Percentiles rank a stretch among this genome's conserved stretches.
phyloP scores from a whole-genome alignment of 768 basidiomycete genomes.

The Mycena floridula region DNA sequence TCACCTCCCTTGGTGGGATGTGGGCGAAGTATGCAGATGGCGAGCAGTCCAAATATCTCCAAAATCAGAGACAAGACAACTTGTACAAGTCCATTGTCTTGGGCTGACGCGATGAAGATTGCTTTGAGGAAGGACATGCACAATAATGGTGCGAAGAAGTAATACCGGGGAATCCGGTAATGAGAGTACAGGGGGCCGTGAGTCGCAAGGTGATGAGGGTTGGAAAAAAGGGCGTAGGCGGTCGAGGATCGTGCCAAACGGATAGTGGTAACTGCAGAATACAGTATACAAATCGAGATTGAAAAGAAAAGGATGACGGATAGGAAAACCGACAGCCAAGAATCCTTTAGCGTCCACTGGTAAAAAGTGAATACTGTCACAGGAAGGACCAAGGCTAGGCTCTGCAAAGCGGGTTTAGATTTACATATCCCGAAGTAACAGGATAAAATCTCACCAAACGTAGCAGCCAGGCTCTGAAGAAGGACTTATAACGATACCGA shows the following conservation, averaged over 20 bases:
- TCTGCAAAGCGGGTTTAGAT: constrained; percentile 27
- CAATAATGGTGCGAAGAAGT: constrained; percentile 56
- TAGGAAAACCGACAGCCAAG: constrained; percentile 78
- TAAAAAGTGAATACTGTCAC: constrained; percentile 75
- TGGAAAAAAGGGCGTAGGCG: constrained; percentile 30
- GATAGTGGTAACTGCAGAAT: constrained; percentile 43
- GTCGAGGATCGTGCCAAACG: constrained; percentile 36
- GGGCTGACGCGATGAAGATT: constrained; percentile 63
- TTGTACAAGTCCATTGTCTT: constrained; percentile 59
- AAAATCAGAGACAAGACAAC: constrained; percentile 59
- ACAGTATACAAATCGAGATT: constrained; percentile 41
- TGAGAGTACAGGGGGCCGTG: constrained; percentile 60
- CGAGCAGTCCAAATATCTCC: constrained; percentile 55
- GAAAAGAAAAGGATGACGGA: constrained; percentile 63
- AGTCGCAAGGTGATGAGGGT: constrained; percentile 28
- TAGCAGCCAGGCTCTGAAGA: constrained; percentile 54
- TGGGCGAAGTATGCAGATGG: constrained; percentile 52
- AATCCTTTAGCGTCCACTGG: constrained; percentile 89
- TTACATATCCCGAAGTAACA: constrained; percentile 1
- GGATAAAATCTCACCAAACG: constrained; percentile 50
- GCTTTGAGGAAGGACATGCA: constrained; percentile 59
- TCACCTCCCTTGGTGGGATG: constrained; percentile 65
- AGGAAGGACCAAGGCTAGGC: constrained; percentile 61
- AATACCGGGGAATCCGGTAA: constrained; percentile 62
- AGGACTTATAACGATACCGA: constrained; percentile 33